Conservation (phyloP, 768 basidiomycete species). For the Calocybe cyanea region DNA sequence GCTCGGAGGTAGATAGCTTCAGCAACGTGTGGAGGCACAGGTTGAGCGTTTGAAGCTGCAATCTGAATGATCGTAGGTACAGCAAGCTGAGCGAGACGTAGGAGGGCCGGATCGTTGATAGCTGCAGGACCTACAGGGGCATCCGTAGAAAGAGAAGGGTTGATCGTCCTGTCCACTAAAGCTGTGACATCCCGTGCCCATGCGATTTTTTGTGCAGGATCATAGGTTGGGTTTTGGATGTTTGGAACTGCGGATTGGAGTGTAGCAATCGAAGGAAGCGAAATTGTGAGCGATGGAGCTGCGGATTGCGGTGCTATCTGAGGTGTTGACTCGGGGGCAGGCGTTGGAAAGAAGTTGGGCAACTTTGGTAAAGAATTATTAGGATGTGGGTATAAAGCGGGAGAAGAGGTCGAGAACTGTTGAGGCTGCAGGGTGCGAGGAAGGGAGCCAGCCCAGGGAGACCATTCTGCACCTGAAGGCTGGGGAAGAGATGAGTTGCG, state of each 20-base stretch:
- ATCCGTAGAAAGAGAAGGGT: slow-evolving; percentile 35
- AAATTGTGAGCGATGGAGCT: slow-evolving; percentile 55
- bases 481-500: slow-evolving; percentile 21
- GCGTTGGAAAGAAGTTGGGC: slow-evolving; percentile 38
- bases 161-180: slow-evolving; percentile 57
- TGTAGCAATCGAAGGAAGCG: slow-evolving; percentile 61
- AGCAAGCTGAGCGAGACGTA: slow-evolving; percentile 58
- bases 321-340: slow-evolving; percentile 39
- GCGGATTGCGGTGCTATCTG: slow-evolving; percentile 31
- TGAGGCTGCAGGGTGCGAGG: background rate
- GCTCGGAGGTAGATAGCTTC: slow-evolving; percentile 79
- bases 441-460: slow-evolving; percentile 17
- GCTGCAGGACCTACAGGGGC: slow-evolving; percentile 47
- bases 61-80: slow-evolving; percentile 62
- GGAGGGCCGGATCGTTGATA: slow-evolving; percentile 58
- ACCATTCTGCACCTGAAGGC: slow-evolving; percentile 21
- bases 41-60: slow-evolving; percentile 28
- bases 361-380: slow-evolving; percentile 35
- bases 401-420: background rate
- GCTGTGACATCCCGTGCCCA: slow-evolving; percentile 85
- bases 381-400: slow-evolving; percentile 23
- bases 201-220: slow-evolving; percentile 58
- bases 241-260: slow-evolving; percentile 49
- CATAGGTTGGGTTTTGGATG: slow-evolving; percentile 51
- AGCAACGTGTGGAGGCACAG: slow-evolving; percentile 43